Percentiles rank a stretch among this genome's conserved stretches.
Conservation (phyloP, 2,329 filamentous ascomycete species). For the Anthostomella pinea region DNA sequence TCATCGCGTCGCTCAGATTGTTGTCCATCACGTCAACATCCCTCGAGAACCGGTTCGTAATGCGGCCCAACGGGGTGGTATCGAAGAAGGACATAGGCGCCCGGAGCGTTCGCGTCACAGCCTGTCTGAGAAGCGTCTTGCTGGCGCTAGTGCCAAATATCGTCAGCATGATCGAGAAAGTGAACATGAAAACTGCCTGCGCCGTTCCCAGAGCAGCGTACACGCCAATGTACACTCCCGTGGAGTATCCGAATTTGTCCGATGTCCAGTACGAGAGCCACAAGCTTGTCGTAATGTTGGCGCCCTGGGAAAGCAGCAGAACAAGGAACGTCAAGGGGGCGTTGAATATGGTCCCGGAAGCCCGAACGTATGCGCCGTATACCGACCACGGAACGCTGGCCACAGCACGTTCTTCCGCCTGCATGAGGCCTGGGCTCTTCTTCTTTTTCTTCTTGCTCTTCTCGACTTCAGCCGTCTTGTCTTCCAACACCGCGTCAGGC, state of each 20-base stretch:
- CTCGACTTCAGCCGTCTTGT: conserved; percentile 42
- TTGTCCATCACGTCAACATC: conserved; percentile 98
- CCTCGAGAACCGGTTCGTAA: conserved; percentile 93
- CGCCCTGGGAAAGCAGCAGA: conserved; percentile 70
- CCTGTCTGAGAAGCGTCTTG: conserved; percentile 75
- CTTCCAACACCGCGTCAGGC: conserved; percentile 43
- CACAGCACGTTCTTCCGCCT: conserved; percentile 63
- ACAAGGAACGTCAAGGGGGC: conserved; percentile 62
- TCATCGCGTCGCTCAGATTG: conserved; percentile 79
- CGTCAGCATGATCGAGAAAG: conserved; percentile 75
- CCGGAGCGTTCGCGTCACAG: conserved; percentile 72
- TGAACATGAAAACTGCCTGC: conserved; percentile 74
- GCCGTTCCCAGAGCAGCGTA: conserved; percentile 68
- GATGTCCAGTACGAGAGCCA: conserved; percentile 97
- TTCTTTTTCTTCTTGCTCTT: conserved; percentile 54
- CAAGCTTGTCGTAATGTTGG: conserved; percentile 82
- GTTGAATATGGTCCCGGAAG: conserved; percentile 69
- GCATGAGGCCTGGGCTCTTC: conserved; percentile 66
- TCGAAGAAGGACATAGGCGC: conserved; percentile 92
- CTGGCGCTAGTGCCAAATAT: conserved; percentile 78
- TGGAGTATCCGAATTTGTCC: conserved; percentile 65
- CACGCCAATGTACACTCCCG: conserved; percentile 68
- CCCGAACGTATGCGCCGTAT: conserved; percentile 72
- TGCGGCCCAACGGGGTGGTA: conserved; percentile 89
- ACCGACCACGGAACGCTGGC: conserved; percentile 77